These are phyloP conservation scores for Nicotiana obtusifolia DNA, from an alignment of 257 asterid genomes.

Conservation along the genomic window DNA sequence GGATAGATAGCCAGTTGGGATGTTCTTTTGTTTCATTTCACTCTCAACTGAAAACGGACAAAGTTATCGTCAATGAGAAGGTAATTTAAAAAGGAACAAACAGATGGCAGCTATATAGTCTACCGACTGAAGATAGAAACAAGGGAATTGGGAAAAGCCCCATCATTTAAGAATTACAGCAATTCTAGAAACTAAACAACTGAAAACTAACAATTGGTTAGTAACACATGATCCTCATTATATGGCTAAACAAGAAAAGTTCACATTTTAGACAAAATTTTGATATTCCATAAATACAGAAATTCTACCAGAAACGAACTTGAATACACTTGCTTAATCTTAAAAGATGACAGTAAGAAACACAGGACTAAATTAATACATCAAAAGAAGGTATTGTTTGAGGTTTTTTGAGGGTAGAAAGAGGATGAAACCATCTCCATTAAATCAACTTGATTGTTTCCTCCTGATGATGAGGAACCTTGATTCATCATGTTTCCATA, in stretches of 20 bases:
- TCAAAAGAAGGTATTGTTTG: background rate
- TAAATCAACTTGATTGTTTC: slow-evolving; percentile 19
- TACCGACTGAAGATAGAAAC: background rate
- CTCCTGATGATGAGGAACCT: background rate
- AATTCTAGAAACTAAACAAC: slow-evolving; percentile 15
- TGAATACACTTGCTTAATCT: no score
- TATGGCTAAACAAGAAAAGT: no score
- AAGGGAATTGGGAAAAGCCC: background rate
- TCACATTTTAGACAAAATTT: no score
- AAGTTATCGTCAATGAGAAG: background rate
- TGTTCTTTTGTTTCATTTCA: background rate
- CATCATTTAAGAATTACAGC: background rate
- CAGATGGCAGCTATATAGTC: background rate
- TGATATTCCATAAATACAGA: no score
- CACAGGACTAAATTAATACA: background rate
- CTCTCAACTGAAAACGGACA: slow-evolving; percentile 8
- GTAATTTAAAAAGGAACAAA: background rate
- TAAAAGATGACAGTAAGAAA: no score
- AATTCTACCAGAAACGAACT: no score
- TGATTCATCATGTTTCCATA: slow-evolving; percentile 9
- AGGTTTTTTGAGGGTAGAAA: background rate
- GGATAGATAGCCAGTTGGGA: slow-evolving; percentile 10
- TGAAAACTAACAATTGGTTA: slow-evolving; percentile 13
- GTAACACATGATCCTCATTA: background rate
- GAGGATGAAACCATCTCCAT: slow-evolving; percentile 25